A percentile compares a stretch with the other conserved stretches of the same genome.
phyloP scores from a whole-genome alignment of 1,284 basidiomycete genomes.

The Tremellales sp. region DNA sequence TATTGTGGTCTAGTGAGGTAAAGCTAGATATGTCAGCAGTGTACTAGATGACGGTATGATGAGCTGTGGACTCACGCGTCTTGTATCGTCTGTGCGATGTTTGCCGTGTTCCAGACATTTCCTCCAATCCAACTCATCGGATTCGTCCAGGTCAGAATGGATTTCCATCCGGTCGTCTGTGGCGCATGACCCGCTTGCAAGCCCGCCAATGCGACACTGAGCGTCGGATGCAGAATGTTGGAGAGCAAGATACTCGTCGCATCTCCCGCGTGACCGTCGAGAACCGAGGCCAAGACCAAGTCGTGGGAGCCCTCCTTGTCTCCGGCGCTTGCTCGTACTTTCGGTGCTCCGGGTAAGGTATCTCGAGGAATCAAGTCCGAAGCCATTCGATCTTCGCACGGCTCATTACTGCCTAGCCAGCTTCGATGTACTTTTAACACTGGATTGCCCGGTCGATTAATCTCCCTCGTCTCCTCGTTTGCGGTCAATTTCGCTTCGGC shows the following conservation, averaged over 20 bases:
- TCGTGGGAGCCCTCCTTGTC: conserved; percentile 53
- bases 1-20: conserved; percentile 53
- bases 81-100: conserved; percentile 26
- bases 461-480: conserved; percentile 20
- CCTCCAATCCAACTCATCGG: conserved; percentile 11
- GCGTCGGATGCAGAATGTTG: conserved; percentile 78
- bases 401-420: conserved; percentile 75
- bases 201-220: conserved; percentile 68
- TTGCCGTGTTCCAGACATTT: conserved; percentile 29
- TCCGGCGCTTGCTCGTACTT: neutral
- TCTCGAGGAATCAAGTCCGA: conserved; percentile 60
- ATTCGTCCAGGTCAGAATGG: conserved; percentile 4
- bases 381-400: conserved; percentile 82
- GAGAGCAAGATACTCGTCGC: conserved; percentile 83
- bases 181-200: conserved; percentile 49
- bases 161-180: neutral
- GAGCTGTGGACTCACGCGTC: conserved; percentile 24
- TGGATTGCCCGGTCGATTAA: conserved; percentile 31
- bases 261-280: conserved; percentile 87
- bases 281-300: conserved; percentile 76
- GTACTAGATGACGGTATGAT: neutral
- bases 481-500: conserved; percentile 30
- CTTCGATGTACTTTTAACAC: conserved; percentile 65
- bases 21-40: conserved; percentile 32
- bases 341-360: neutral